Base-by-base conservation (phyloP, 2,329 filamentous ascomycete species). In the Aspergillus thermomutatus region DNA sequence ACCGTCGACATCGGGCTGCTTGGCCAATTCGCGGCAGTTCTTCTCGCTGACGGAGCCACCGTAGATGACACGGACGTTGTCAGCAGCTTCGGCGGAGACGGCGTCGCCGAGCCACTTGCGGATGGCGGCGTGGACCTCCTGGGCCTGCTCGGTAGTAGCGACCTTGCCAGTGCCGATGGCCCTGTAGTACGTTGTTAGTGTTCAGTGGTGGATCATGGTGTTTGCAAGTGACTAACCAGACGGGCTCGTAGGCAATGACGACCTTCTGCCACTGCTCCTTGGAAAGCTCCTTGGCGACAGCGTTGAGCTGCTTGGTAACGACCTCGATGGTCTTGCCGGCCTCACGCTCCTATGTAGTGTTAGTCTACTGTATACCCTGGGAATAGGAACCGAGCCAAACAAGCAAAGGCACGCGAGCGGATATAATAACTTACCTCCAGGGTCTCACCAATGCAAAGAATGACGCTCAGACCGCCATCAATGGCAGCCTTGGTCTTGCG, bases 221-320 rank as follows among this genome's bases (percentile, higher is more conserved):
- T 17, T 50, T 55, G 40, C 21, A 49, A 47, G 21, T 25, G 23
- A 52, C 89, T 75, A 86, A 92, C 93, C 94, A 99, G 83, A 99
- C 95, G 72, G 94, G 94, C 85, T 99, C 94, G 80, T 99, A 99
- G 72, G 94, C 94, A 71, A 99, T 85, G 75, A 99, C 94, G 64
- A 99, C 85, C 82, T 94, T 94, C 72, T 82, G 85, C 94, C 94
- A 99, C 81, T 96, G 90, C 69, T 85, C 80, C 81, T 89, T 82
- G 65, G 67, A 72, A 60, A 81, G 72, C 69, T 80, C 77, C 75
- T 92, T 87, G 55, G 85, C 85, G 64, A 93, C 90, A 64, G 92
- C 92, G 63, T 86, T 84, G 69, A 99, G 85, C 83, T 99, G 94
- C 65, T 79, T 80, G 68, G 89, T 94, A 49, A 79, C 76, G 40